phyloP scores from a whole-genome alignment of 768 basidiomycete genomes.

The Sarcodon aspratus region DNA sequence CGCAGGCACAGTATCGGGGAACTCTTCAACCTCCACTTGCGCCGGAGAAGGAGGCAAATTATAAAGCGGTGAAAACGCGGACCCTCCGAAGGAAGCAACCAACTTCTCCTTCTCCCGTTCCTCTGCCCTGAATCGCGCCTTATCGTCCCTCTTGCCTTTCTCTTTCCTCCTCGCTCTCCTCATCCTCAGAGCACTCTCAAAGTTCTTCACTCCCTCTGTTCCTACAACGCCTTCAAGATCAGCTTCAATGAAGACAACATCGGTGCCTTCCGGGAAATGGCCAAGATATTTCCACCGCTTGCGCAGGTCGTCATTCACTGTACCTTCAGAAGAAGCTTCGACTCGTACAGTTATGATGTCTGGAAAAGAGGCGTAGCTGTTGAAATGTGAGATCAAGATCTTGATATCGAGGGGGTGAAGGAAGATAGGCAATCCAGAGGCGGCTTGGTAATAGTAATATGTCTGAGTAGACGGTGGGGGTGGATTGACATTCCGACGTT shows the following conservation, averaged over 20 bases:
- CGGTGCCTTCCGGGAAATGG: conserved; percentile 84
- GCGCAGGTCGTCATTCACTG: conserved; percentile 87
- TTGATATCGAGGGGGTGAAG: conserved; percentile 94
- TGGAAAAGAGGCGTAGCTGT: conserved; percentile 74
- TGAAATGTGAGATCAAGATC: conserved; percentile 79
- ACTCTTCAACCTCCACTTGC: conserved; percentile 48
- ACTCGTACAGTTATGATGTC: conserved; percentile 73
- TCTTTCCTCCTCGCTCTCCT: conserved; percentile 68
- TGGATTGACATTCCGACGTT: conserved; percentile 73
- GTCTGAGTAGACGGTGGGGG: conserved; percentile 81
- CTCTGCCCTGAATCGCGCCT: conserved; percentile 70
- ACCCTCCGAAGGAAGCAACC: conserved; percentile 6
- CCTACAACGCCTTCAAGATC: conserved; percentile 75
- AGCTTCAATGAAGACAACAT: conserved; percentile 90
- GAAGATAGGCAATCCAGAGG: conserved; percentile 84
- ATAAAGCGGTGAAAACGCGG: too few relatives aligned
- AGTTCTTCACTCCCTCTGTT: conserved; percentile 62
- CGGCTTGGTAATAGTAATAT: conserved; percentile 94
- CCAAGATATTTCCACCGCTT: conserved; percentile 93
- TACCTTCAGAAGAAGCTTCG: conserved; percentile 61
- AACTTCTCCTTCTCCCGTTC: conserved; percentile 48
- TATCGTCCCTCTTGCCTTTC: conserved; percentile 78
- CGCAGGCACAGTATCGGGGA: conserved; percentile 3
- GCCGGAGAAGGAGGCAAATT: conserved; percentile 26
- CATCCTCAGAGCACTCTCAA: conserved; percentile 72